Conservation (phyloP, 176 grass and related monocot species). For the Oryza glumipatula region DNA sequence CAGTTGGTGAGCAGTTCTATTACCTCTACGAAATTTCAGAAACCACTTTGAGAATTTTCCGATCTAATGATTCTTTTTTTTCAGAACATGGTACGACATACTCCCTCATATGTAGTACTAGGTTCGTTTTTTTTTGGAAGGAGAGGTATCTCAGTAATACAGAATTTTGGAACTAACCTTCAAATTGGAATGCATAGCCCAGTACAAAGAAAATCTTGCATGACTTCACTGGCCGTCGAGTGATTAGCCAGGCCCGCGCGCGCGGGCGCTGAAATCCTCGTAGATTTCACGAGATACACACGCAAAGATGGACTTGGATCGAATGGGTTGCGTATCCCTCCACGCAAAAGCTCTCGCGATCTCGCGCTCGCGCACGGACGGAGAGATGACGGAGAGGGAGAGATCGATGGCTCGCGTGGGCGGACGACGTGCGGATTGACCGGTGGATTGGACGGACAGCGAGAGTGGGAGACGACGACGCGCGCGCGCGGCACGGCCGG, state of each 20-base stretch:
- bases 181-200: no score
- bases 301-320: slow-evolving; percentile 17
- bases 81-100: no score
- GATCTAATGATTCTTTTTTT: no score
- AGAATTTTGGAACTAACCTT: neutral
- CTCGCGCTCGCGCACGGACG: neutral
- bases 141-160: neutral
- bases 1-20: no score
- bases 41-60: no score
- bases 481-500: no score
- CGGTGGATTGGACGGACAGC: slow-evolving; percentile 13
- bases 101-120: no score
- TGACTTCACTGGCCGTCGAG: neutral
- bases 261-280: slow-evolving; percentile 34
- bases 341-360: neutral
- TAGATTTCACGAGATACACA: slow-evolving; percentile 38
- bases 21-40: no score
- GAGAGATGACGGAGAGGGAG: neutral
- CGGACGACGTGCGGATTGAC: slow-evolving; percentile 21
- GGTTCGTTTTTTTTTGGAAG: no score
- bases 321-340: slow-evolving; percentile 33
- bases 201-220: no score
- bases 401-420: neutral
- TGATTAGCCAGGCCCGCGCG: neutral
- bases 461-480: slow-evolving; percentile 1